Evolutionary conservation across 192 early-diverging fungal genomes (phyloP).

Genomic region (Coemansia sp.): DNA sequence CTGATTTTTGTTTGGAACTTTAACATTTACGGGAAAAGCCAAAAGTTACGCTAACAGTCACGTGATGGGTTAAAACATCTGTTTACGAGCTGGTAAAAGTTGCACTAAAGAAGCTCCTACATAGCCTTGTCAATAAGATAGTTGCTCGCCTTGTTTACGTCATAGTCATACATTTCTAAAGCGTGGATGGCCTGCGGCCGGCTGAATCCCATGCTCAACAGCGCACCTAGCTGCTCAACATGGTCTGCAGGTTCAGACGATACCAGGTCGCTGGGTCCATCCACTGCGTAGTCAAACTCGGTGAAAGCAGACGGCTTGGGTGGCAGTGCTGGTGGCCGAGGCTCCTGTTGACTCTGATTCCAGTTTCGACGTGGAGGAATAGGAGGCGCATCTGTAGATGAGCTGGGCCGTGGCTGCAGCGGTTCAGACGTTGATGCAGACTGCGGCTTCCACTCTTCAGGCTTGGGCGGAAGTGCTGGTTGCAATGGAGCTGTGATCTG

Average conservation of each 20-base stretch:
- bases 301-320: conserved; percentile 52
- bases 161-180: conserved; percentile 68
- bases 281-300: conserved; percentile 47
- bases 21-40: background rate
- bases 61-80: background rate
- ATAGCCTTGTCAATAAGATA: conserved; percentile 64
- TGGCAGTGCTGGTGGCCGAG: conserved; percentile 33
- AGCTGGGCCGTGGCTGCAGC: background rate
- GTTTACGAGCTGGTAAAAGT: background rate
- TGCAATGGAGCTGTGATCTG: background rate
- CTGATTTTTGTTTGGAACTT: too few species aligned
- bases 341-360: conserved; percentile 10
- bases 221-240: conserved; percentile 54
- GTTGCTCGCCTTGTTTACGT: conserved; percentile 73
- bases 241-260: conserved; percentile 19
- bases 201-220: conserved; percentile 75
- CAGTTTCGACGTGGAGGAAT: conserved; percentile 12
- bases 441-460: conserved; percentile 34
- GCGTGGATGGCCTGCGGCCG: conserved; percentile 65
- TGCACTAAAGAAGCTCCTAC: background rate
- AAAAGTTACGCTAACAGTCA: background rate
- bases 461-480: conserved; percentile 42
- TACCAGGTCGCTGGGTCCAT: conserved; percentile 17
- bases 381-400: conserved; percentile 10
- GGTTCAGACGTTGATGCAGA: background rate